phyloP scores from a whole-genome alignment of 75 land plant genomes.

The Adiantum capillusveneris region DNA sequence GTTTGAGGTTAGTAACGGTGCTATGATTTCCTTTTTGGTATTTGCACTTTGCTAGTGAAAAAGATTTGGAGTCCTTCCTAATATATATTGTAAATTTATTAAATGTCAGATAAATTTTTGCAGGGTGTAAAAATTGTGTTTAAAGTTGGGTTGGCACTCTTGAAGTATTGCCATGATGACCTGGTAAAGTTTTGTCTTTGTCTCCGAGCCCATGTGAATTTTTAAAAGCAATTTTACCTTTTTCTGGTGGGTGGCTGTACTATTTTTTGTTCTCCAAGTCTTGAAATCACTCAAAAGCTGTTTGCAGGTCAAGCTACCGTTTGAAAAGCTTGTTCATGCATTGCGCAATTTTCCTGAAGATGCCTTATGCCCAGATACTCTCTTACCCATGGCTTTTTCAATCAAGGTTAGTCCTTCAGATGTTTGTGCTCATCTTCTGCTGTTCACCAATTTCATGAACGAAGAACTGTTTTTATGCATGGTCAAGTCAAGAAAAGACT shows the following conservation, averaged over 20 bases:
- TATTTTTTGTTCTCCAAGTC: too few relatives aligned
- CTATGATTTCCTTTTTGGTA: neutral
- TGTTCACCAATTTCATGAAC: neutral
- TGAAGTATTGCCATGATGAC: conserved; percentile 86
- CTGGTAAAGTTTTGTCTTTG: conserved; percentile 33
- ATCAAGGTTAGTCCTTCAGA: conserved; percentile 48
- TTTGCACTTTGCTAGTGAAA: neutral
- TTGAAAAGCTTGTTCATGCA: conserved; percentile 89
- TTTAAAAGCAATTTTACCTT: too few relatives aligned
- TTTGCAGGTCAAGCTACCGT: conserved; percentile 82
- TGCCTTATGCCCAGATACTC: conserved; percentile 76
- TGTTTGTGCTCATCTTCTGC: neutral
- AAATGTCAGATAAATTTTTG: too few relatives aligned
- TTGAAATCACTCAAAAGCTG: too few relatives aligned
- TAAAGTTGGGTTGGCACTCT: conserved; percentile 82
- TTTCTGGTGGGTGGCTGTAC: too few relatives aligned
- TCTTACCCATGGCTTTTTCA: conserved; percentile 88
- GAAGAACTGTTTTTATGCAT: neutral
- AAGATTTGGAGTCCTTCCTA: neutral
- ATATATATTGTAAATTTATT: too few relatives aligned
- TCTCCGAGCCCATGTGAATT: neutral
- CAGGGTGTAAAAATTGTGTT: conserved; percentile 97
- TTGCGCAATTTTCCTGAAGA: conserved; percentile 96
- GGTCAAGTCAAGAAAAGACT: too few relatives aligned
- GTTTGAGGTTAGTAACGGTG: conserved; percentile 57